Conservation (phyloP, 129 eudicot species). For the Escallonia herrerae region DNA sequence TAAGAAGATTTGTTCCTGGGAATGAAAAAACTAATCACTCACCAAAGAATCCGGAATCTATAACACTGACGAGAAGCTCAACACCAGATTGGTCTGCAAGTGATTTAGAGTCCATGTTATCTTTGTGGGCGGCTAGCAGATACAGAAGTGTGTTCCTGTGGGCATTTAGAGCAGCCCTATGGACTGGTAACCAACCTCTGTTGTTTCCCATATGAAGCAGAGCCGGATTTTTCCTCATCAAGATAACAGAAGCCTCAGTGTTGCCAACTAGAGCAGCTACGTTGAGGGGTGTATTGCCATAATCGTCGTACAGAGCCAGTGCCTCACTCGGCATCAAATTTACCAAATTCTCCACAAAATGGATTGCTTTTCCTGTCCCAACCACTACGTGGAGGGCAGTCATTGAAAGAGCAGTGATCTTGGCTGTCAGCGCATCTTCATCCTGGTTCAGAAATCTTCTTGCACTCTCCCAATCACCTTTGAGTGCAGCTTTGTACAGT, state of each 20-base stretch:
- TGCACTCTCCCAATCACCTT: slow-evolving; percentile 28
- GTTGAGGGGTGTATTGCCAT: slow-evolving; percentile 22
- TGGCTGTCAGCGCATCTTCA: slow-evolving; percentile 13
- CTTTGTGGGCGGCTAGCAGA: slow-evolving; percentile 10
- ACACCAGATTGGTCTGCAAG: slow-evolving; percentile 23
- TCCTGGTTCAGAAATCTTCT: slow-evolving; percentile 6
- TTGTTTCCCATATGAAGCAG: slow-evolving; percentile 16
- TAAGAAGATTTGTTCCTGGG: no score
- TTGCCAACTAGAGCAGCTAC: slow-evolving; percentile 31
- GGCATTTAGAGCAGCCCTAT: slow-evolving; percentile 22
- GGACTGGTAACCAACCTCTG: slow-evolving; percentile 15
- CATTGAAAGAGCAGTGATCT: not conserved
- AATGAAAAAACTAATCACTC: not conserved
- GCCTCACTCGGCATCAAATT: slow-evolving; percentile 13
- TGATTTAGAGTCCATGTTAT: not conserved
- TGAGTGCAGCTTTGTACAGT: slow-evolving; percentile 27
- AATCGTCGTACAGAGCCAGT: not conserved
- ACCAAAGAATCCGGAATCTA: slow-evolving; percentile 40
- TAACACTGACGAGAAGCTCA: slow-evolving; percentile 27
- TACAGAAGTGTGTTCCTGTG: slow-evolving; percentile 15
- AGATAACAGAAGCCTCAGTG: slow-evolving; percentile 16
- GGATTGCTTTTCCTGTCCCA: slow-evolving; percentile 10
- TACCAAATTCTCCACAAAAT: slow-evolving; percentile 26
- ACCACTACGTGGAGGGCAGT: slow-evolving; percentile 30
- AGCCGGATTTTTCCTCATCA: slow-evolving; percentile 20